Evolutionary conservation across 2,329 filamentous ascomycete genomes (phyloP), one percentile per base, ranked within the genome.

Genomic region (Sclerotinia trifoliorum): DNA sequence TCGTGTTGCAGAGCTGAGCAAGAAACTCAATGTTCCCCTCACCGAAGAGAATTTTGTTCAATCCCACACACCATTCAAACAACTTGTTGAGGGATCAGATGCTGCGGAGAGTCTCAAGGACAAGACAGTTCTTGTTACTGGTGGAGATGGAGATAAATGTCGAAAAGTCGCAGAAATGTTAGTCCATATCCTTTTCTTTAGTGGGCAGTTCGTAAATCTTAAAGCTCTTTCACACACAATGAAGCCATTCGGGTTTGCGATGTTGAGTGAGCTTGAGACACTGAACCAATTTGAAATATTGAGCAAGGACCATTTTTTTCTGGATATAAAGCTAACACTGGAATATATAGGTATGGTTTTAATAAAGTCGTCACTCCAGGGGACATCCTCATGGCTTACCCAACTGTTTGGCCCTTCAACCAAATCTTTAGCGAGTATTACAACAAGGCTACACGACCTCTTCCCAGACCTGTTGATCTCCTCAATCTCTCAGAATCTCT

Each of bases 41-140:
- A 84, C 88, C 51, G 85, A 85, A 19, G 85, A 85, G 70, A 89
- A 90, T 79, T 93, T 96, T 76, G 85, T 98, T 56, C 92, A 97
- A 78, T 94, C 91, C 32, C 94, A 99, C 80, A 97, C 94, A 0
- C 95, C 94, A 0, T 95, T 95, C 78, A 84, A 90, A 76, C 86
- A 91, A 77, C 80, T 94, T 70, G 82, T 90, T 49, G 81, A 86
- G 49, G 85, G 86, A 21, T 83, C 84, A 35, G 80, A 86, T 56
- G 83, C 83, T 71, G 82, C 80, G 54, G 77, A 81, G 42, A 79
- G 82, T n/a, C 76, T 88, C 51, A 81, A 82, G 56, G 81, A 89
- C 71, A 88, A 89, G 78, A 90, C 87, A n/a, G 83, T 94, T 52
- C 80, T 94, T 67, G 88, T 94, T 19, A 90, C 90, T 21, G 92